Evolutionary conservation across 2,329 filamentous ascomycete species (phyloP), one percentile per base, ranked within the genome.

Genomic region (Verticillium zaregamsianum): DNA sequence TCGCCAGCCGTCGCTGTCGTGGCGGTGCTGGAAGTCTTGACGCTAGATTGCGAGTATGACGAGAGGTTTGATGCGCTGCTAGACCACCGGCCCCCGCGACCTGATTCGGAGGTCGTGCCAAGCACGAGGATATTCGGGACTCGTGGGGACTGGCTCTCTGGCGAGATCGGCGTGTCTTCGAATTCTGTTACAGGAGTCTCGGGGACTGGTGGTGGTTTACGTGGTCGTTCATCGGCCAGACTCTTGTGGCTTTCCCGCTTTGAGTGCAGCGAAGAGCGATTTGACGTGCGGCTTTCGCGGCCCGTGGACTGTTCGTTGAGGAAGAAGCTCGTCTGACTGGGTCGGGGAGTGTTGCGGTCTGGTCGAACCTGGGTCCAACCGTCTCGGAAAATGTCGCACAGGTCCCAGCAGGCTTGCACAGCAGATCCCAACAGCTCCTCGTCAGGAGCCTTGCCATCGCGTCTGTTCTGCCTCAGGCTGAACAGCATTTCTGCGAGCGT

Each of bases 101-200:
- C 77, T 40, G 78, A 77, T 28, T 86, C 84, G 55, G 80, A 82
- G 37, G 81, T 82, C 5, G 92, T 90, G 3, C 92, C 92, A 0
- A 97, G 83, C 0, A 97, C 89, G 59, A 97, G 82, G 67, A 97
- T 97, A 70, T 97, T 96, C 6, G 92, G 93, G 60, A 93, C 85
- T 45, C 87, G 88, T 0, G 89, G 86, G 8, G 85, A 89, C 55
- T 89, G 86, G 66, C 91, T 91, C 61, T 94, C 91, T 0, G 90
- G 90, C 0, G 93, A 96, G 54, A 92, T 86, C 4, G 91, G 89
- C 0, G 90, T 92, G 71, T 98, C 93, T 73, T 97, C 94, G 68
- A 97, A 97, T 67, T 97, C 93, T 5, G 93, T 98, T 0, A 94
- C 94, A 0, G 93, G 93, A 0, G 93, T 98, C 76, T 98, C 94